A percentile compares a stretch with the other conserved stretches of the same genome.
These are phyloP conservation scores for Phalaenopsis aphrodite DNA, from an alignment of 106 monocot genomes.

Conservation along the genomic window DNA sequence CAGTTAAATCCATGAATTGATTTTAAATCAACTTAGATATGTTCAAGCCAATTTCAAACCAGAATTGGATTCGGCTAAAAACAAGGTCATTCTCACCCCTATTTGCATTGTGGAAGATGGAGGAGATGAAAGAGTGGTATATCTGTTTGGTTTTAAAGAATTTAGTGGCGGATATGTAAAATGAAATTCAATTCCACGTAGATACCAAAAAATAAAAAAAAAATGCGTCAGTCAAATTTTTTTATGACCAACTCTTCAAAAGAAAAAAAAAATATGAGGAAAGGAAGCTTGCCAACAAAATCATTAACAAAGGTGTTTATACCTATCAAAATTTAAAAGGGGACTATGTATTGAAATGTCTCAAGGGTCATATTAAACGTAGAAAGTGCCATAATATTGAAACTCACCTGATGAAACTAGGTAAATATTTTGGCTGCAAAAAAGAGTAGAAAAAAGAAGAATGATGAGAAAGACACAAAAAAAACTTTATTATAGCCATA, in stretches of 20 bases:
- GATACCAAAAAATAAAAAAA: no score
- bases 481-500: not conserved
- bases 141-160: no score
- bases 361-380: not conserved
- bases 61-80: no score
- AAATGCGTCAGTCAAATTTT: not conserved
- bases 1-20: not conserved
- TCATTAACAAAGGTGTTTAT: not conserved
- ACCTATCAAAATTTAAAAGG: not conserved
- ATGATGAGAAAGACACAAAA: not conserved
- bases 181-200: no score
- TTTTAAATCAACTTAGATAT: not conserved
- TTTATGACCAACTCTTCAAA: not conserved
- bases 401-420: constrained; percentile 82
- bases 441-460: constrained; percentile 11
- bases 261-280: not conserved
- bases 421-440: constrained; percentile 93
- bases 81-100: no score
- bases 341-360: not conserved
- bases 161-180: no score
- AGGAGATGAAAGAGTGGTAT: no score
- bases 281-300: not conserved
- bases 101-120: no score
- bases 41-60: not conserved
- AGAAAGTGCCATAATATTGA: not conserved